Percentiles rank a stretch among this genome's conserved stretches.
phyloP scores from a whole-genome alignment of 2,329 filamentous ascomycete species.

The Talaromyces sp. region DNA sequence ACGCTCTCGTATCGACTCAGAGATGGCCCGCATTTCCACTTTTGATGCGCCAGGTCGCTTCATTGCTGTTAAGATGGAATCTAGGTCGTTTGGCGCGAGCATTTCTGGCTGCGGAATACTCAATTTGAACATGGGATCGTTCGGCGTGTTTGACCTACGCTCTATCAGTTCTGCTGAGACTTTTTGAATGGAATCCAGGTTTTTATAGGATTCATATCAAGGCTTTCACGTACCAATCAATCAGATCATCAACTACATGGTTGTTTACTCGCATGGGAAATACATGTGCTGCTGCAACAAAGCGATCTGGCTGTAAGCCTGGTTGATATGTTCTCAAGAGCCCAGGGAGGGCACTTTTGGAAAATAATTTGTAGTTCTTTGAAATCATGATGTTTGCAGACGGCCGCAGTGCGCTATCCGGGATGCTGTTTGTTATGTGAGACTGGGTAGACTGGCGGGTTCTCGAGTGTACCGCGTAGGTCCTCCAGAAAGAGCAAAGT shows the following conservation, averaged over 20 bases:
- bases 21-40: background rate
- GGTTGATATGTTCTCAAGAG: background rate
- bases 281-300: background rate
- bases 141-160: background rate
- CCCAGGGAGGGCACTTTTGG: background rate
- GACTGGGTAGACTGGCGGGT: background rate
- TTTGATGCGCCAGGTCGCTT: background rate
- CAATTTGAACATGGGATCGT: background rate
- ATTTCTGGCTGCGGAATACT: background rate
- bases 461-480: background rate
- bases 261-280: background rate
- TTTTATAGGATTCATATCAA: background rate
- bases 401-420: background rate
- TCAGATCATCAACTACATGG: background rate
- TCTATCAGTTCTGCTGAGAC: background rate
- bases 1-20: background rate
- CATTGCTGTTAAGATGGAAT: background rate
- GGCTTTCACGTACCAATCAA: background rate
- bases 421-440: background rate
- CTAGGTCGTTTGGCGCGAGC: background rate
- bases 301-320: background rate
- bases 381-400: background rate
- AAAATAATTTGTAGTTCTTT: background rate
- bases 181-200: background rate
- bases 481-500: background rate